Evolutionary conservation across 2,329 filamentous ascomycete genomes (phyloP).

Genomic region (Pseudogymnoascus sp.): DNA sequence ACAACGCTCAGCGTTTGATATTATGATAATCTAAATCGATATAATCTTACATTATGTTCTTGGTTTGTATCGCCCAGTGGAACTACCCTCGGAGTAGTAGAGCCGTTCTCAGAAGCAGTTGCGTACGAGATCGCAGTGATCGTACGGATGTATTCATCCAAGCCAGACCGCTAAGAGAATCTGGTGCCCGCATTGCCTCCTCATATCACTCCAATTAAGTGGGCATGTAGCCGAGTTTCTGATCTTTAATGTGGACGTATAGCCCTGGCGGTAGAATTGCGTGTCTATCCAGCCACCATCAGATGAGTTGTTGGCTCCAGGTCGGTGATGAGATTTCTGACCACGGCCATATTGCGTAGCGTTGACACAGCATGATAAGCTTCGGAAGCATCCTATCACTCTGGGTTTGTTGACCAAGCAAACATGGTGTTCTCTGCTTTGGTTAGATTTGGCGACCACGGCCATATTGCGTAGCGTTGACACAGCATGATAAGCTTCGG

Average conservation of each 20-base stretch:
- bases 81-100: not conserved
- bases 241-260: not conserved
- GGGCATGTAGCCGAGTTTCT: not conserved
- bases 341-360: not conserved
- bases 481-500: not conserved
- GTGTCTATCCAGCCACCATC: not conserved
- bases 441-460: not conserved
- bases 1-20: not conserved
- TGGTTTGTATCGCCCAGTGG: not conserved
- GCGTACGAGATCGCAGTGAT: not conserved
- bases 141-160: not conserved
- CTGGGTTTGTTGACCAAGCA: not conserved
- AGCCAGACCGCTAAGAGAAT: not conserved
- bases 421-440: not conserved
- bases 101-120: not conserved
- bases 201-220: not conserved
- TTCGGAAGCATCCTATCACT: not conserved
- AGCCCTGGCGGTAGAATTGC: not conserved
- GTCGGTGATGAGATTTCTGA: not conserved
- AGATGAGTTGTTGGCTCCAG: not conserved
- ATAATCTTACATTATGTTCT: not conserved
- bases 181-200: not conserved
- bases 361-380: not conserved
- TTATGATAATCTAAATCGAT: not conserved
- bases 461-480: not conserved